Percentiles rank a stretch among this genome's conserved stretches.
phyloP scores from a whole-genome alignment of 441 rosid genomes.

The Adansonia madagascariensis region DNA sequence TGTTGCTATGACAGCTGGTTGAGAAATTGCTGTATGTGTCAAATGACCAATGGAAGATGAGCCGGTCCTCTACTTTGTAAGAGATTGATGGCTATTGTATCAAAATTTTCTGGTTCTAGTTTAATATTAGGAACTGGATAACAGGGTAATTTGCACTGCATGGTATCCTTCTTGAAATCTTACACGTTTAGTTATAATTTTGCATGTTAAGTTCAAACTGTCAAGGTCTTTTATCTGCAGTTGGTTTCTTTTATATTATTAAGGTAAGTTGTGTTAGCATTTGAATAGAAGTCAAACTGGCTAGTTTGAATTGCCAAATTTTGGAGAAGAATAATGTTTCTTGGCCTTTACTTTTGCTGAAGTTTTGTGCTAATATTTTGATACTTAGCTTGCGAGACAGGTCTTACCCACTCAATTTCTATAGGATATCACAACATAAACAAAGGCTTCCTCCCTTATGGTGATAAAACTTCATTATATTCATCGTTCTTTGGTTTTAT shows the following conservation, averaged over 20 bases:
- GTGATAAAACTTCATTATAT: slow-evolving; percentile 7
- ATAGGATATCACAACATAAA: slow-evolving; percentile 2
- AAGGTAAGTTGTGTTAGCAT: slow-evolving; percentile 23
- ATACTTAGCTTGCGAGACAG: slow-evolving; percentile 27
- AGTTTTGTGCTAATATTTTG: slow-evolving; percentile 26
- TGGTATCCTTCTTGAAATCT: slow-evolving; percentile 27
- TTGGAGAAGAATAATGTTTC: slow-evolving; percentile 12
- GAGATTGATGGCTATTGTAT: slow-evolving; percentile 24
- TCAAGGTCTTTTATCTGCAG: slow-evolving; percentile 11
- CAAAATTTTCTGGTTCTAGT: slow-evolving; percentile 29
- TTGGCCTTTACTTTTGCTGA: slow-evolving; percentile 10
- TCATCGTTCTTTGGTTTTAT: slow-evolving; percentile 23
- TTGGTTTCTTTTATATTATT: slow-evolving; percentile 24
- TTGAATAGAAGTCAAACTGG: slow-evolving; percentile 6
- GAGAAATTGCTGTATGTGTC: slow-evolving; percentile 30
- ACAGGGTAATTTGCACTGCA: slow-evolving; percentile 25
- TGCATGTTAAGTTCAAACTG: neutral
- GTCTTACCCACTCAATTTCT: neutral
- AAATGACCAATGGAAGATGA: slow-evolving; percentile 30
- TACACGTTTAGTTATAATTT: neutral
- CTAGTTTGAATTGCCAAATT: neutral
- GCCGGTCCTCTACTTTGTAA: slow-evolving; percentile 28
- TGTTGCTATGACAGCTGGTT: slow-evolving; percentile 32
- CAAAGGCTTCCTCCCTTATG: neutral
- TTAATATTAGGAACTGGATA: slow-evolving; percentile 29